Evolutionary conservation across 2,329 filamentous ascomycete species (phyloP).

Genomic region (Sporothrix inflata): DNA sequence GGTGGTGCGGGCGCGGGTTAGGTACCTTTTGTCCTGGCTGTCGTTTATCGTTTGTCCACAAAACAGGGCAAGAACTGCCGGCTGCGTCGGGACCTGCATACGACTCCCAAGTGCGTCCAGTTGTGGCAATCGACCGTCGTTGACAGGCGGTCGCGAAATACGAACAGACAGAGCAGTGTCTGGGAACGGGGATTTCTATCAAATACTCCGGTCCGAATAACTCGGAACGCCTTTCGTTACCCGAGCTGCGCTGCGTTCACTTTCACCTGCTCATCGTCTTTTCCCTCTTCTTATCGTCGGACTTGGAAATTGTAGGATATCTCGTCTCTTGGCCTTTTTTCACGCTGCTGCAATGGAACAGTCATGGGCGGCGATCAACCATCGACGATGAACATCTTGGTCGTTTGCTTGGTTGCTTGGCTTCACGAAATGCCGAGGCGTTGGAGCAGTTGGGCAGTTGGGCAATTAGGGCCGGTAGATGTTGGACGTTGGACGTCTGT

Average conservation of each 20-base stretch:
- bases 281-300: not conserved
- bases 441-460: not conserved
- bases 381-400: not conserved
- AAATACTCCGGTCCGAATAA: no score
- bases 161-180: not conserved
- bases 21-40: not conserved
- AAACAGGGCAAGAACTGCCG: constrained; percentile 8
- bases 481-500: not conserved
- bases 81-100: constrained; percentile 11
- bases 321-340: not conserved
- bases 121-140: not conserved
- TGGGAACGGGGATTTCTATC: not conserved
- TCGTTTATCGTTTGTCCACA: not conserved
- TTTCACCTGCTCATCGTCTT: not conserved
- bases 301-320: not conserved
- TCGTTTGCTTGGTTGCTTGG: not conserved
- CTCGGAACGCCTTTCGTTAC: not conserved
- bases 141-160: not conserved
- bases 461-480: not conserved
- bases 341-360: not conserved
- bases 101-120: no score
- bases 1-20: not conserved
- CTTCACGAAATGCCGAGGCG: constrained; percentile 18
- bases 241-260: not conserved
- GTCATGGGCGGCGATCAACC: not conserved